phyloP scores from a whole-genome alignment of 129 eudicot genomes.

The Saussurea involucrata region DNA sequence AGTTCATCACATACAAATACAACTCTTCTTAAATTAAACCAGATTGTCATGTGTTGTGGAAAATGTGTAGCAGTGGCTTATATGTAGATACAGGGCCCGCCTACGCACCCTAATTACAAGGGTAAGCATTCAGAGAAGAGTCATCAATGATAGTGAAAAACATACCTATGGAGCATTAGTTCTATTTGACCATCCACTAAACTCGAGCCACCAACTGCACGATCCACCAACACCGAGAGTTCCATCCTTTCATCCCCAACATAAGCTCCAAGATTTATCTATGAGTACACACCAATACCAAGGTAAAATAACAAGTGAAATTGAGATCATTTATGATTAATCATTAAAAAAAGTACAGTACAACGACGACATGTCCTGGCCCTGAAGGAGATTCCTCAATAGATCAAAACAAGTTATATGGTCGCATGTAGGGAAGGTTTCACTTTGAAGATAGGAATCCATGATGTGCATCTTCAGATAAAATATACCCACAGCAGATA shows the following conservation, averaged over 20 bases:
- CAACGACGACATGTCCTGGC: neutral
- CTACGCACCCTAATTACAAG: neutral
- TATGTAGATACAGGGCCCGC: neutral
- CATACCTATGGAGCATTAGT: slow-evolving; percentile 95
- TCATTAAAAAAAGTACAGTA: neutral
- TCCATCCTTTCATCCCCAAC: slow-evolving; percentile 70
- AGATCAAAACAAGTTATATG: neutral
- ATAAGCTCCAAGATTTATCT: slow-evolving; percentile 94
- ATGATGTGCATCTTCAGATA: neutral
- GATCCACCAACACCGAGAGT: slow-evolving; percentile 89
- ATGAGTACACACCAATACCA: neutral
- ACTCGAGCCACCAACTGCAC: slow-evolving; percentile 96
- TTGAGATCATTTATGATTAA: neutral
- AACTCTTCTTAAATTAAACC: no score
- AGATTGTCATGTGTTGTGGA: no score
- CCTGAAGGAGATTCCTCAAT: neutral
- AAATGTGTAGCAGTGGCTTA: neutral
- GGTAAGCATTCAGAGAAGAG: neutral
- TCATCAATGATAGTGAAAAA: slow-evolving; percentile 5
- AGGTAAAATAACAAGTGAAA: neutral
- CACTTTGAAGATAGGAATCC: slow-evolving; percentile 4
- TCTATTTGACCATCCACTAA: slow-evolving; percentile 88
- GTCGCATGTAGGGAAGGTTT: slow-evolving; percentile 1
- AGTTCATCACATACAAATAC: neutral
- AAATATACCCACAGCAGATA: slow-evolving; percentile 2